Percentiles rank a stretch among this genome's conserved stretches.
Conservation (phyloP, 805 yeast genomes). For the Yarrowia phangngaensis region DNA sequence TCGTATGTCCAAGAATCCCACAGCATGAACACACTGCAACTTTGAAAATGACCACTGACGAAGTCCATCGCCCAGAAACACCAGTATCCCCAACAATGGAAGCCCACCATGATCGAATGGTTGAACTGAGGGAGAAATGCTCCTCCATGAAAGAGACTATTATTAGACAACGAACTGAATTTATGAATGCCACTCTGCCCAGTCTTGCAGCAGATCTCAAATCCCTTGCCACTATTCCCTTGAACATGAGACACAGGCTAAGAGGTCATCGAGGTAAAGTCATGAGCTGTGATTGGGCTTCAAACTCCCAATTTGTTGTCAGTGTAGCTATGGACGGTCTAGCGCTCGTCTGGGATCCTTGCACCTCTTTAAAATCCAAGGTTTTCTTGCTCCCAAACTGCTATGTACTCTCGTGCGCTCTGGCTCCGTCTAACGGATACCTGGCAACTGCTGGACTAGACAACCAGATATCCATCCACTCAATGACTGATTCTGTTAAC, state of each 20-base stretch:
- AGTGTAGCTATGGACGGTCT: constrained; percentile 86
- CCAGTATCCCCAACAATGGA: background rate
- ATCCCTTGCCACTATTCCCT: background rate
- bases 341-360: constrained; percentile 76
- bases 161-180: background rate
- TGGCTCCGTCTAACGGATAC: constrained; percentile 59
- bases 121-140: background rate
- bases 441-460: constrained; percentile 83
- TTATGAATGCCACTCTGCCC: constrained; percentile 13
- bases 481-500: background rate
- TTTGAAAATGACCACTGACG: background rate
- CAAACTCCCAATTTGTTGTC: constrained; percentile 55
- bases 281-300: constrained; percentile 63
- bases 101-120: background rate
- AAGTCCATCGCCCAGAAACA: constrained; percentile 6
- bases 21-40: no score
- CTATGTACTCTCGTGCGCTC: constrained; percentile 75
- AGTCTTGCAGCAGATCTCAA: constrained; percentile 1
- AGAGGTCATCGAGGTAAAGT: constrained; percentile 71
- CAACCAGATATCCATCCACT: constrained; percentile 44
- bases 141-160: constrained; percentile 1
- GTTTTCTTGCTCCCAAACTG: constrained; percentile 70
- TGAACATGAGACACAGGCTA: constrained; percentile 3
- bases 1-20: no score
- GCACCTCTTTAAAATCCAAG: constrained; percentile 63